Evolutionary conservation across 371 early-diverging fungal species (phyloP).

Genomic region (Mucor piriformis): DNA sequence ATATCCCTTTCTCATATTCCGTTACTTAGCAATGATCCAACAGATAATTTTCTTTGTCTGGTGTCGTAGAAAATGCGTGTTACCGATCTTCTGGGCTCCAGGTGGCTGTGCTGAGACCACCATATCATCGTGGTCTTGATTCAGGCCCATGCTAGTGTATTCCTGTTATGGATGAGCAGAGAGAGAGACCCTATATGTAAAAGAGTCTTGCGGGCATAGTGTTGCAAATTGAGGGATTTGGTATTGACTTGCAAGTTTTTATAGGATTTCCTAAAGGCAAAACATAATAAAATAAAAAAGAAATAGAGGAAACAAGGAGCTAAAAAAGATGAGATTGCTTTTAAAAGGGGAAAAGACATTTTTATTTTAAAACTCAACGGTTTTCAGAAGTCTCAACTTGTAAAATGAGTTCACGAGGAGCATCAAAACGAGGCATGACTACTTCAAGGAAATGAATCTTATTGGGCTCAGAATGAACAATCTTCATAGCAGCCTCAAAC

Average conservation of each 20-base stretch:
- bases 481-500: conserved; percentile 39
- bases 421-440: conserved; percentile 43
- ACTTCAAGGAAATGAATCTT: conserved; percentile 45
- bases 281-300: not conserved
- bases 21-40: no score
- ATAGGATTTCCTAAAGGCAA: not conserved
- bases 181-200: no score
- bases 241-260: not conserved
- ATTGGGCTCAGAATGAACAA: conserved; percentile 21
- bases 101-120: no score
- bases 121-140: no score
- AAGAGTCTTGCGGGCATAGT: no score
- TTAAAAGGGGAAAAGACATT: not conserved
- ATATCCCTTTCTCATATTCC: no score
- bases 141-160: no score
- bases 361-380: conserved; percentile 13
- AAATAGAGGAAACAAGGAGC: not conserved
- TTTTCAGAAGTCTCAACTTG: conserved; percentile 32
- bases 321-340: not conserved
- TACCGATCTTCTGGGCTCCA: no score
- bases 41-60: no score
- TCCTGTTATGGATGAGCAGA: no score
- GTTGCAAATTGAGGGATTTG: not conserved
- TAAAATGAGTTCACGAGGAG: conserved; percentile 38
- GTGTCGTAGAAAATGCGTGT: no score